Conservation (phyloP, 306 rosid species). For the Heteromeles arbutifolia region DNA sequence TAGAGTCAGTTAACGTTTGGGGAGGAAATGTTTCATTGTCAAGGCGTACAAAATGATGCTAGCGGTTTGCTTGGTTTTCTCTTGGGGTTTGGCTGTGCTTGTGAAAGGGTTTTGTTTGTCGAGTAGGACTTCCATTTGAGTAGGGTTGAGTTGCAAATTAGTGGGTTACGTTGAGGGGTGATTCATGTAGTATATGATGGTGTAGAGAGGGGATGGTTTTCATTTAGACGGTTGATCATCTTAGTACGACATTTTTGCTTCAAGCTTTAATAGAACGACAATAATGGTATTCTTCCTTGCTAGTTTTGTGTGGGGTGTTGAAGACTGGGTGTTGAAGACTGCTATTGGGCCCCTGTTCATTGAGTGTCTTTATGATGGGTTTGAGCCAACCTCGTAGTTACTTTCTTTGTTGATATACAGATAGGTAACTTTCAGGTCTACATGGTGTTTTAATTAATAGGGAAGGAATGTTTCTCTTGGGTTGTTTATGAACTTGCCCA, state of each 20-base stretch:
- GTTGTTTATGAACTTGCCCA: constrained; percentile 12
- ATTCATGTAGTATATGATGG: neutral
- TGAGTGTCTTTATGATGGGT: neutral
- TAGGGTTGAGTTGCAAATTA: neutral
- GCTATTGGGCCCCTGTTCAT: neutral
- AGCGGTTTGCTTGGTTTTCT: neutral
- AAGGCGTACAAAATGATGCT: neutral
- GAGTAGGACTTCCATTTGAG: neutral
- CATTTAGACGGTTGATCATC: neutral
- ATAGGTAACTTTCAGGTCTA: neutral
- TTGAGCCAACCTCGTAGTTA: neutral
- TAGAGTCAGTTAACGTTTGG: neutral
- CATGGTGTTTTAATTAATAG: neutral
- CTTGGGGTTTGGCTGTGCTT: neutral
- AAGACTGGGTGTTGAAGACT: neutral
- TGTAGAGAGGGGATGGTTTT: neutral
- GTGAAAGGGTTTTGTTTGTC: neutral
- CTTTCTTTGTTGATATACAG: neutral
- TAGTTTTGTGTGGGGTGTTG: neutral
- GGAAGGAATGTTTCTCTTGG: neutral
- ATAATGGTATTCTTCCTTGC: neutral
- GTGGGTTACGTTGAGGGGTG: neutral
- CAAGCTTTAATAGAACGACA: neutral
- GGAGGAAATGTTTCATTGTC: neutral
- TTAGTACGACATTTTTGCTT: neutral